Conservation (phyloP, 257 asterid species). For the Lycium barbarum region DNA sequence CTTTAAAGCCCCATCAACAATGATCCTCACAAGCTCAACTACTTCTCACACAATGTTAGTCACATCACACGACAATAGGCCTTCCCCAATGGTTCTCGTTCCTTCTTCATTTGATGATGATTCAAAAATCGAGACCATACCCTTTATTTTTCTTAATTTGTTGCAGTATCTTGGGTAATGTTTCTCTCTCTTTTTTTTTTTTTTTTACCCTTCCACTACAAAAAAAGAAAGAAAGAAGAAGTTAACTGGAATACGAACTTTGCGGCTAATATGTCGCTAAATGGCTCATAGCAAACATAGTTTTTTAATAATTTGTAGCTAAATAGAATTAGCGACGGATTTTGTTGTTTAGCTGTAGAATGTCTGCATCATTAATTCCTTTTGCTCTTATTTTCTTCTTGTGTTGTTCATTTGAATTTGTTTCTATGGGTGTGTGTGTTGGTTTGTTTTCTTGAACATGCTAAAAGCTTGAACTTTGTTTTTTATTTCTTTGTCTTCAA, state of each 20-base stretch:
- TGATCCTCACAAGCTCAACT: neutral
- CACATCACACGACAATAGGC: neutral
- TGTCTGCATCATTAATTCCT: neutral
- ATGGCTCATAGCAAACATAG: no score
- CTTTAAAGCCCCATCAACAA: neutral
- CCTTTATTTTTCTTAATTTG: slow-evolving; percentile 62
- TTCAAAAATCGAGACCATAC: slow-evolving; percentile 51
- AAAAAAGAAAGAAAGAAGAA: no score
- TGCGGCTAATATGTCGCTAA: no score
- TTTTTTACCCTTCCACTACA: no score
- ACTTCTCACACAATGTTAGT: neutral
- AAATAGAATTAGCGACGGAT: no score
- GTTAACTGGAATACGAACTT: no score
- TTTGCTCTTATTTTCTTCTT: neutral
- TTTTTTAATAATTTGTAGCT: no score
- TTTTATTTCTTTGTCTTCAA: neutral
- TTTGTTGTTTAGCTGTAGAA: no score
- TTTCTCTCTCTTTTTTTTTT: neutral
- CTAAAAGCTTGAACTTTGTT: neutral
- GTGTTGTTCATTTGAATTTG: neutral
- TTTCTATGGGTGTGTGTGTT: neutral
- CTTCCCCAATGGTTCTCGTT: neutral
- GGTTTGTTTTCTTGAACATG: neutral
- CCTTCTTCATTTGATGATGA: slow-evolving; percentile 45
- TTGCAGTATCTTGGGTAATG: slow-evolving; percentile 73